Conservation (phyloP, 768 basidiomycete species). For the Leucosporidium scottii region DNA sequence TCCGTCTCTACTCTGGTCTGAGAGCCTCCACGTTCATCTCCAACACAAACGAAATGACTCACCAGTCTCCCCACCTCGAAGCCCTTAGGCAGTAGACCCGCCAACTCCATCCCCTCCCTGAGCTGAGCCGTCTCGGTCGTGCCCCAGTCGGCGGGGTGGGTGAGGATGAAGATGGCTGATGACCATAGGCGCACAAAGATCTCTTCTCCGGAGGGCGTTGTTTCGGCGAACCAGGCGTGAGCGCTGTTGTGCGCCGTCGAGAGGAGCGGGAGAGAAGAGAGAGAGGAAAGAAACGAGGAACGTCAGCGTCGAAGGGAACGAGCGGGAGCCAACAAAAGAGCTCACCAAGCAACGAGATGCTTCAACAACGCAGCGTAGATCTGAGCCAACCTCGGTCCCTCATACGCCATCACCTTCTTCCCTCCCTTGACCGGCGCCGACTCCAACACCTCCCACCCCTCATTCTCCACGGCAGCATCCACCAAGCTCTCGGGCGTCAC, state of each 20-base stretch:
- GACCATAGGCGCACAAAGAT: constrained; percentile 20
- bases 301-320: not conserved
- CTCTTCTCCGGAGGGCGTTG: not conserved
- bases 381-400: constrained; percentile 6
- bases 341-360: constrained; percentile 17
- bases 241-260: too few species aligned
- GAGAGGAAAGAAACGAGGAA: too few species aligned
- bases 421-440: not conserved
- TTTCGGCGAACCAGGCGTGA: constrained; percentile 19
- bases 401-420: not conserved
- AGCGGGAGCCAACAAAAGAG: not conserved
- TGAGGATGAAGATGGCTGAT: not conserved
- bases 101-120: constrained; percentile 3
- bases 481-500: not conserved
- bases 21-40: too few species aligned
- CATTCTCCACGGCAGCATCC: not conserved
- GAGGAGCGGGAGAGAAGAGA: too few species aligned
- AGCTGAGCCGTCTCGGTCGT: not conserved
- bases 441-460: not conserved
- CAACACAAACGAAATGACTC: not conserved
- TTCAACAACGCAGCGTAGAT: constrained; percentile 17
- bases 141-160: constrained; percentile 12
- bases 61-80: constrained; percentile 4
- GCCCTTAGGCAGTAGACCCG: not conserved
- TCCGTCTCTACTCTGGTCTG: too few species aligned